These are phyloP conservation scores for Leccinum rimulosum DNA, from an alignment of 768 basidiomycete species.

Conservation along the genomic window DNA sequence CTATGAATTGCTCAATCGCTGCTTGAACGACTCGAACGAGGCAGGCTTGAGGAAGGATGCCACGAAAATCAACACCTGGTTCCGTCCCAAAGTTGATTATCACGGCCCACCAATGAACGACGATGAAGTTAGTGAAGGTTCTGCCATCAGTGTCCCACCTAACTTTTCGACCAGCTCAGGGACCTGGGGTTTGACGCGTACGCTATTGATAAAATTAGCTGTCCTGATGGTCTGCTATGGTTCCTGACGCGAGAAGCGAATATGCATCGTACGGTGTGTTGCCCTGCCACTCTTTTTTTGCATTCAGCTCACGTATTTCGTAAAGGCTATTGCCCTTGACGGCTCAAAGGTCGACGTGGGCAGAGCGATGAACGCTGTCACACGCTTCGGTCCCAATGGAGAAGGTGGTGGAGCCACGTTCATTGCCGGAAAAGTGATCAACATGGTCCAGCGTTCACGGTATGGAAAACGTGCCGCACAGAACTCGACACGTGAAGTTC, in stretches of 20 bases:
- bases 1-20: constrained; percentile 63
- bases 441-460: constrained; percentile 60
- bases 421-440: constrained; percentile 56
- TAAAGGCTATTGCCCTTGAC: constrained; percentile 61
- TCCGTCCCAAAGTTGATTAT: constrained; percentile 42
- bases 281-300: background rate
- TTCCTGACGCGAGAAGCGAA: constrained; percentile 63
- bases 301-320: background rate
- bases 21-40: constrained; percentile 61
- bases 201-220: constrained; percentile 77
- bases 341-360: constrained; percentile 48
- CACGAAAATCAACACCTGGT: constrained; percentile 65
- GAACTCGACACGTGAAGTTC: constrained; percentile 60
- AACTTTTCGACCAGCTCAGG: constrained; percentile 46
- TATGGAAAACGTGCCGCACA: constrained; percentile 67
- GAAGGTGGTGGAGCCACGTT: constrained; percentile 56
- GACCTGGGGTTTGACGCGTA: constrained; percentile 74
- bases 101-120: constrained; percentile 51
- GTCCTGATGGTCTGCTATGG: constrained; percentile 69
- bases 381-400: constrained; percentile 40
- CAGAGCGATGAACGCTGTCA: constrained; percentile 59
- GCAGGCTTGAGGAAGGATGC: constrained; percentile 48
- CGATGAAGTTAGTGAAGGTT: constrained; percentile 51
- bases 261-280: constrained; percentile 71
- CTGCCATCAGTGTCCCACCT: background rate